Evolutionary conservation across 1,139 yeast species (phyloP), one percentile per base, ranked within the genome.

Genomic region (Diutina ranongensis): DNA sequence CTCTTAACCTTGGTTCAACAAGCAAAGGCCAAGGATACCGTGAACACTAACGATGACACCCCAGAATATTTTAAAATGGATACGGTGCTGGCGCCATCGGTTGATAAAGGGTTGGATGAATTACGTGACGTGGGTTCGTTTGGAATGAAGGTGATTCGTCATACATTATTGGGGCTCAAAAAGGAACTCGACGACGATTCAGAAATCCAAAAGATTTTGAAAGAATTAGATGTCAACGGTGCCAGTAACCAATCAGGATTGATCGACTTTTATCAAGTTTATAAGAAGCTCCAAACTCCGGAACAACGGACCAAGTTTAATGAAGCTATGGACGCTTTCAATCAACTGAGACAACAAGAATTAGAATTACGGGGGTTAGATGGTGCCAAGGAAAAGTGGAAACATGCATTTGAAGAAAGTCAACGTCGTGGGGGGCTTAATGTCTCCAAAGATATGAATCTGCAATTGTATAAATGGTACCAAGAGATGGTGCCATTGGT

Each of bases 301-400:
- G 77, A 74, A 38, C 81, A 84, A 49, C 72, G 70, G 46, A 61
- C 54, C 2, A 63, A 65, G 48, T 87, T 87, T 60, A 83, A 85
- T 53, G 68, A 67, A 27, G 75, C 80, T 0, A 63, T 89, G 47
- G 88, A 86, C 51, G 63, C 68, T 1, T 77, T 82, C 55, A 89
- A 92, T 52, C 76, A 74, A 48, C 77, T 76, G 21, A 77, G 98
- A 57, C 96, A 92, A 60, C 67, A 77, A 47, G 74, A 74, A 44
- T 62, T 92, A 40, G 98, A 92, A 59, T 71, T 79, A 32, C 73
- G 83, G 49, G 94, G 95, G 3, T 71, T 83, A 9, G 92, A 84
- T 54, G 92, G 92, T 2, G 95, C 97, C 0, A 78, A 75, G 51
- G 86, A 81, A 56, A 83, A 84, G 59, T 92, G 97, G 97, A 81